phyloP scores from a whole-genome alignment of 768 basidiomycete genomes.

The Podaxis sp. region DNA sequence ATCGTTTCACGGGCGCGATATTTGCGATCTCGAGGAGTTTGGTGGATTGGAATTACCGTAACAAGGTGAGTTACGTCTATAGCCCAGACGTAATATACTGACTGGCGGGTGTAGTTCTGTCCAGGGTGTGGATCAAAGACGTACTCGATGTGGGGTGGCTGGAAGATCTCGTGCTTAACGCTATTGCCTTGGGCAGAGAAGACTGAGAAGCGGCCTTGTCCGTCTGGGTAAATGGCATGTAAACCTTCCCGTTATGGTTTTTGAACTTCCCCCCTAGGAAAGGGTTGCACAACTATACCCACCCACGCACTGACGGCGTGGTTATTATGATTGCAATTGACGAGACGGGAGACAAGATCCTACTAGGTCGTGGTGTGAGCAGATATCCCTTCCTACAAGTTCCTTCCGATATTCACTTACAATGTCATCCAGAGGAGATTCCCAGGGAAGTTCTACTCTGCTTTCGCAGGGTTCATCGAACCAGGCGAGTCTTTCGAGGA shows the following conservation, averaged over 20 bases:
- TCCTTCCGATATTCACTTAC: neutral
- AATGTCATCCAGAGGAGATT: conserved; percentile 50
- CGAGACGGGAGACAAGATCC: conserved; percentile 72
- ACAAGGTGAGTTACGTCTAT: conserved; percentile 49
- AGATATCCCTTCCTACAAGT: neutral
- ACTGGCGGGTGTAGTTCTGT: conserved; percentile 59
- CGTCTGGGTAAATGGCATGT: conserved; percentile 50
- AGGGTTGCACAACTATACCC: conserved; percentile 83
- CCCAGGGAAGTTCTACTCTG: conserved; percentile 75
- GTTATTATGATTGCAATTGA: conserved; percentile 90
- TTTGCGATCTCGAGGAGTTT: conserved; percentile 77
- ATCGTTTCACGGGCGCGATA: conserved; percentile 63
- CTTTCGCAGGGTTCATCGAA: conserved; percentile 91
- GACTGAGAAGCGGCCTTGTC: conserved; percentile 59
- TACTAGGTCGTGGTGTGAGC: conserved; percentile 83
- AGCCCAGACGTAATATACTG: neutral
- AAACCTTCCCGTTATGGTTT: neutral
- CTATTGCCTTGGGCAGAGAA: conserved; percentile 74
- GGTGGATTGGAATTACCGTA: conserved; percentile 91
- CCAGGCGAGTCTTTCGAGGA: conserved; percentile 95
- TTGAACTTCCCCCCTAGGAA: conserved; percentile 39
- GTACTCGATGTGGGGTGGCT: conserved; percentile 91
- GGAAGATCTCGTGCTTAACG: conserved; percentile 84
- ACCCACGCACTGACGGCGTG: conserved; percentile 82
- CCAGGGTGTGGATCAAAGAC: conserved; percentile 78